phyloP scores from a whole-genome alignment of 2,329 filamentous ascomycete genomes.

The Paracamarosporium sp. region DNA sequence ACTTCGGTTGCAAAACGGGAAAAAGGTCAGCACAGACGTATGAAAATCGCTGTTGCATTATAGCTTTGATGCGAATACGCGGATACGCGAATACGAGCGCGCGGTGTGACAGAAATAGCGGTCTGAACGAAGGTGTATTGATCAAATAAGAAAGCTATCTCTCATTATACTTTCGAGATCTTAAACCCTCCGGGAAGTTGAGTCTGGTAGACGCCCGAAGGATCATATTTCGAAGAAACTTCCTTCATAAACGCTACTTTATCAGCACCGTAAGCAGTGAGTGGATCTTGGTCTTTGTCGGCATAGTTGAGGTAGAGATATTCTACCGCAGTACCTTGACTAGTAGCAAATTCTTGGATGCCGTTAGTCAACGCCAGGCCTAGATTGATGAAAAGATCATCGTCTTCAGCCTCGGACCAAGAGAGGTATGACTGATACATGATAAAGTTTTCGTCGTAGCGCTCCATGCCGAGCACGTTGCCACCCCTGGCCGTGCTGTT shows the following conservation, averaged over 20 bases:
- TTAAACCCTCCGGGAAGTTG: constrained; percentile 6
- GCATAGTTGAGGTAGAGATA: not conserved
- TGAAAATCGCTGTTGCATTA: too few relatives aligned
- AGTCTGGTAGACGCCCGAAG: not conserved
- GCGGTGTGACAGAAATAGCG: too few relatives aligned
- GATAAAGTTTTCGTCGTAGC: constrained; percentile 13
- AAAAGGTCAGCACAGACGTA: too few relatives aligned
- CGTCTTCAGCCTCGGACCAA: constrained; percentile 19
- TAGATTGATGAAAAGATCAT: constrained; percentile 1
- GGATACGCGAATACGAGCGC: too few relatives aligned
- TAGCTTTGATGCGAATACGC: too few relatives aligned
- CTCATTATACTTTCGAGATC: constrained; percentile 5
- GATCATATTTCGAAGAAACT: not conserved
- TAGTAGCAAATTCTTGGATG: not conserved
- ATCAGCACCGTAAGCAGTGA: not conserved
- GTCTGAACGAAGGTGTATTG: too few relatives aligned
- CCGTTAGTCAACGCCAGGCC: not conserved
- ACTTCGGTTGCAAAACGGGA: too few relatives aligned
- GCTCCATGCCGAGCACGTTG: constrained; percentile 41
- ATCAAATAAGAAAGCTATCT: not conserved
- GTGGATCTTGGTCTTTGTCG: not conserved
- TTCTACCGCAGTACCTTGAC: not conserved
- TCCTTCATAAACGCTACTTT: not conserved
- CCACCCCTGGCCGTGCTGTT: constrained; percentile 38
- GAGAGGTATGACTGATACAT: constrained; percentile 22